Conservation (phyloP, 176 grass and related monocot species). For the Triticum aestivum region DNA sequence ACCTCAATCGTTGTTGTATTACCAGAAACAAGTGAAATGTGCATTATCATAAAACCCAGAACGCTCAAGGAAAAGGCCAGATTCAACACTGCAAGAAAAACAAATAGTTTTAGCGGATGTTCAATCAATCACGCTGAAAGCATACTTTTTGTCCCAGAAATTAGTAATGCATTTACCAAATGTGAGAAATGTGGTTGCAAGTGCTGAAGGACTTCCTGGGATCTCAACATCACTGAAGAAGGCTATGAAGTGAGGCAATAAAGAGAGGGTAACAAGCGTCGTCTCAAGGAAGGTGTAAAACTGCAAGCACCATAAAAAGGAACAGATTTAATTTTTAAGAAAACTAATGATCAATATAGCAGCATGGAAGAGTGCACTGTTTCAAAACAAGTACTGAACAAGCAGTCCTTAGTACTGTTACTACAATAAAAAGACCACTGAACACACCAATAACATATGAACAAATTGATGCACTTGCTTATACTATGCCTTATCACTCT, state of each 20-base stretch:
- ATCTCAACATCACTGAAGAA: conserved; percentile 92
- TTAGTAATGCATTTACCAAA: conserved; percentile 60
- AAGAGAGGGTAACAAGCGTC: conserved; percentile 72
- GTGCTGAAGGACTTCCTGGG: conserved; percentile 79
- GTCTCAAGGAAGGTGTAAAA: conserved; percentile 98
- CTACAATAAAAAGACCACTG: background rate
- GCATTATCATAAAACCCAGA: conserved; percentile 96
- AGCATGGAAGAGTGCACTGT: background rate
- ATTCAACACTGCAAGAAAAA: conserved; percentile 76
- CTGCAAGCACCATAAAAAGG: conserved; percentile 45
- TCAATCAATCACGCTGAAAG: background rate
- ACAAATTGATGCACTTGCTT: background rate
- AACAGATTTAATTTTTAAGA: conserved; percentile 9
- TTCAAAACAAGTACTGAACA: background rate
- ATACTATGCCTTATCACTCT: background rate
- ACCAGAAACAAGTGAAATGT: conserved; percentile 79
- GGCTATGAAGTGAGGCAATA: conserved; percentile 89
- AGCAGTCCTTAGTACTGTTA: background rate
- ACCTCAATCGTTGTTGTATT: conserved; percentile 64
- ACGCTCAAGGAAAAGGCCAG: conserved; percentile 85
- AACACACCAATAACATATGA: background rate
- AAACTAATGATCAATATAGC: background rate
- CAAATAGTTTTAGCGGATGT: conserved; percentile 6
- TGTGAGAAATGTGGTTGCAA: conserved; percentile 92
- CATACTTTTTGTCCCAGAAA: background rate